phyloP scores from a whole-genome alignment of 1,284 basidiomycete genomes.

The Dichomitus squalens region DNA sequence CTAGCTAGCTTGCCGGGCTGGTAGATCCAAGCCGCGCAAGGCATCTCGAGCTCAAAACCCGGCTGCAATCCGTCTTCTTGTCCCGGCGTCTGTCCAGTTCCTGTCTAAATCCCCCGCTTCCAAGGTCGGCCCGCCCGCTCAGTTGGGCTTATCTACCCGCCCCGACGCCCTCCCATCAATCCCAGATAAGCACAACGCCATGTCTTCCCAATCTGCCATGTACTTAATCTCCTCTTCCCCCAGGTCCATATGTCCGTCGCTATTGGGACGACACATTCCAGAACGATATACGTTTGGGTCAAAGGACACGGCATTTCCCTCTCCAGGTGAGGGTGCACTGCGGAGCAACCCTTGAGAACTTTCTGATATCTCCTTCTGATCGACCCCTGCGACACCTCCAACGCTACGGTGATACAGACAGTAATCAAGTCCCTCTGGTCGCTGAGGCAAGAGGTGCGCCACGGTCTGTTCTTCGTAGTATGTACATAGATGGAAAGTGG shows the following conservation, averaged over 20 bases:
- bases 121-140: slow-evolving; percentile 14
- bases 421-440: too few species aligned
- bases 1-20: slow-evolving; percentile 4
- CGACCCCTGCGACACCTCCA: background rate
- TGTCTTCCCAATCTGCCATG: too few species aligned
- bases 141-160: slow-evolving; percentile 21
- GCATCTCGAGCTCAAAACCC: background rate
- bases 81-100: slow-evolving; percentile 3
- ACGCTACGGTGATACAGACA: slow-evolving; percentile 14
- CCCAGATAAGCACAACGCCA: background rate
- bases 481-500: too few species aligned
- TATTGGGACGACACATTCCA: background rate
- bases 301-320: too few species aligned
- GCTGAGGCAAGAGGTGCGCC: too few species aligned
- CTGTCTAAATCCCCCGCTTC: slow-evolving; percentile 9
- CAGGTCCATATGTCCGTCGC: too few species aligned
- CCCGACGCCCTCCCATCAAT: slow-evolving; percentile 10
- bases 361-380: slow-evolving; percentile 21
- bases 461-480: too few species aligned
- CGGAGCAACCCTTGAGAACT: background rate
- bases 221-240: too few species aligned
- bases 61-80: background rate
- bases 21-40: slow-evolving; percentile 15
- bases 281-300: too few species aligned
- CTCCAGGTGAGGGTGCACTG: too few species aligned